phyloP scores from a whole-genome alignment of 768 basidiomycete species.

The Lyophyllum atratum region DNA sequence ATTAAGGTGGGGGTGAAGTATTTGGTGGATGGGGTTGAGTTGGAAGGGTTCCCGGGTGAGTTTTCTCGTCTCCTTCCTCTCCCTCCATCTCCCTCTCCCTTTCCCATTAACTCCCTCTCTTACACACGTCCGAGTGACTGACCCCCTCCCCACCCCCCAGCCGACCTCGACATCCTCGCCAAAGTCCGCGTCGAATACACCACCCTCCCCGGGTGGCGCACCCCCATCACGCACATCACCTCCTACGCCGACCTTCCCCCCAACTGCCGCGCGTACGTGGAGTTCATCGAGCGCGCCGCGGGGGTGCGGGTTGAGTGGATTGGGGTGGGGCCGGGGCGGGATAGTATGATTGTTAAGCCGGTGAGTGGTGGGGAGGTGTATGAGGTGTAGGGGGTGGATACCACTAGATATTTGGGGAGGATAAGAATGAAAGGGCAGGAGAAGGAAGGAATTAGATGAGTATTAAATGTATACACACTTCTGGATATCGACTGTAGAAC shows the following conservation, averaged over 20 bases:
- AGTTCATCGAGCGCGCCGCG: constrained; percentile 79
- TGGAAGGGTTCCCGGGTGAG: constrained; percentile 86
- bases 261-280: constrained; percentile 83
- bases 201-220: constrained; percentile 90
- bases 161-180: constrained; percentile 81
- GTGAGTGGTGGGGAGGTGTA: too few species aligned
- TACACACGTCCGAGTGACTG: too few species aligned
- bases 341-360: constrained; percentile 61
- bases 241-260: constrained; percentile 78
- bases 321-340: constrained; percentile 86
- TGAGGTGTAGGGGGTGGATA: too few species aligned
- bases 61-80: constrained; percentile 13
- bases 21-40: constrained; percentile 70
- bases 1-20: constrained; percentile 90
- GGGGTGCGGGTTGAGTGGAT: constrained; percentile 86
- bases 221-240: constrained; percentile 63
- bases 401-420: too few species aligned
- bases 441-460: too few species aligned
- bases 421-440: too few species aligned
- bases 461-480: too few species aligned
- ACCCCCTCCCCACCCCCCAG: too few species aligned
- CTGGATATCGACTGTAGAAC: too few species aligned
- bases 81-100: not conserved
- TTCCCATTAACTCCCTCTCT: not conserved
- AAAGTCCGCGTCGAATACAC: constrained; percentile 84